A percentile compares a stretch with the other conserved stretches of the same genome.
Conservation (phyloP, 805 yeast genomes). For the Kazachstania martiniae region DNA sequence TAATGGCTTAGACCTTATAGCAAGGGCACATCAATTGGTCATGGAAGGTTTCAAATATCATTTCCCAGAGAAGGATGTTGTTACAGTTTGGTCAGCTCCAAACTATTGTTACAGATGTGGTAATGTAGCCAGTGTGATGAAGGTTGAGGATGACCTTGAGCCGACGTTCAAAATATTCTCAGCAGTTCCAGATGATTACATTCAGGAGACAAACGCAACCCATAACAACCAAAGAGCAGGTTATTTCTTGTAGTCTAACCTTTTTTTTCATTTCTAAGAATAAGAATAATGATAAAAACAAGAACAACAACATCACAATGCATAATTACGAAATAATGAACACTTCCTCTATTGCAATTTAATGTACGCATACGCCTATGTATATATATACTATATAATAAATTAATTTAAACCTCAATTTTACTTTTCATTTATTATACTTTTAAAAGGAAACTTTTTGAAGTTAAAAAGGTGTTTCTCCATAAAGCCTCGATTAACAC, state of each 20-base stretch:
- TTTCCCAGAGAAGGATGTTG: conserved; percentile 92
- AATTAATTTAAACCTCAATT: too few relatives aligned
- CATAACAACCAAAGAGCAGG: conserved; percentile 27
- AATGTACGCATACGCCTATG: too few relatives aligned
- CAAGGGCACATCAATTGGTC: conserved; percentile 95
- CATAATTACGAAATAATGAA: too few relatives aligned
- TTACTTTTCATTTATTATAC: too few relatives aligned
- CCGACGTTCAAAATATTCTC: conserved; percentile 90
- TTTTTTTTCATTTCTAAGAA: not conserved
- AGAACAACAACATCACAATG: not conserved
- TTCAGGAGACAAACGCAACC: conserved; percentile 21
- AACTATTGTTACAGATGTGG: conserved; percentile 97
- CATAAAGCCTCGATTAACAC: too few relatives aligned
- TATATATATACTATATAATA: too few relatives aligned
- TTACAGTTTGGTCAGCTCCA: conserved; percentile 97
- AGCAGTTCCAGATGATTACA: conserved; percentile 81
- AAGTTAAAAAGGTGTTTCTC: too few relatives aligned
- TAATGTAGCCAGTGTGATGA: conserved; percentile 96
- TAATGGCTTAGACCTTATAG: conserved; percentile 76
- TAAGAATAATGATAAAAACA: not conserved
- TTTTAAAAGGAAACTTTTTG: too few relatives aligned
- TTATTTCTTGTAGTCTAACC: conserved; percentile 20
- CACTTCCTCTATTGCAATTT: too few relatives aligned
- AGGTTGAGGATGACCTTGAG: conserved; percentile 73
- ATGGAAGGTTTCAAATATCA: conserved; percentile 98